Conservation (phyloP, 106 monocot species). For the Dioscorea zingiberensis region DNA sequence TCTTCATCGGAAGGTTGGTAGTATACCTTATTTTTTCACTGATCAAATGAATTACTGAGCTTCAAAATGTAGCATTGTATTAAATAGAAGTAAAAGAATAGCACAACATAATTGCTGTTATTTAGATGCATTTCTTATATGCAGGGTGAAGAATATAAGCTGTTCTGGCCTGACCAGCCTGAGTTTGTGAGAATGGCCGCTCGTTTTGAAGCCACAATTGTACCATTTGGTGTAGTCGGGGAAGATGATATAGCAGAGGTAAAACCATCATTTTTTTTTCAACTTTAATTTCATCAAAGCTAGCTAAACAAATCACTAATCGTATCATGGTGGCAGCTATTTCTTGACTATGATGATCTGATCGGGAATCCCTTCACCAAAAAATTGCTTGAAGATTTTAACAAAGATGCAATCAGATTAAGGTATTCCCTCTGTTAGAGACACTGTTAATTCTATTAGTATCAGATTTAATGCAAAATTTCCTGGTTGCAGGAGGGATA, state of each 20-base stretch:
- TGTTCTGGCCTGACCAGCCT: slow-evolving; percentile 94
- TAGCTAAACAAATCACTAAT: background rate
- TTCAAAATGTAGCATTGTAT: background rate
- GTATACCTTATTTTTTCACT: too few relatives aligned
- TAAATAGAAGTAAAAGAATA: too few relatives aligned
- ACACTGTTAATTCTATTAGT: too few relatives aligned
- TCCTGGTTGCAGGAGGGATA: slow-evolving; percentile 29
- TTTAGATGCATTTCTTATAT: background rate
- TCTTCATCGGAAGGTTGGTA: slow-evolving; percentile 77
- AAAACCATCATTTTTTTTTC: background rate
- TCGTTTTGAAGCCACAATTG: slow-evolving; percentile 72
- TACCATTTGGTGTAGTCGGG: slow-evolving; percentile 95
- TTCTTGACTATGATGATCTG: slow-evolving; percentile 85
- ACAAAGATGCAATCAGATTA: slow-evolving; percentile 30
- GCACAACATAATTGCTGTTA: too few relatives aligned
- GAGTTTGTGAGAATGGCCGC: slow-evolving; percentile 99
- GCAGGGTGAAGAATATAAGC: slow-evolving; percentile 91
- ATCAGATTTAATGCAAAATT: too few relatives aligned
- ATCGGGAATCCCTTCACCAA: slow-evolving; percentile 39
- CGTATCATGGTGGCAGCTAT: slow-evolving; percentile 39
- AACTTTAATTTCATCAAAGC: background rate
- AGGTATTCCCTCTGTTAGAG: slow-evolving; percentile 37
- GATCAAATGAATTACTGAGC: background rate
- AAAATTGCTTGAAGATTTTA: slow-evolving; percentile 43
- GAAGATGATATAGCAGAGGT: slow-evolving; percentile 89